Evolutionary conservation across 2,329 filamentous ascomycete genomes (phyloP), one percentile per base, ranked within the genome.

Genomic region (Botrytis deweyae): DNA sequence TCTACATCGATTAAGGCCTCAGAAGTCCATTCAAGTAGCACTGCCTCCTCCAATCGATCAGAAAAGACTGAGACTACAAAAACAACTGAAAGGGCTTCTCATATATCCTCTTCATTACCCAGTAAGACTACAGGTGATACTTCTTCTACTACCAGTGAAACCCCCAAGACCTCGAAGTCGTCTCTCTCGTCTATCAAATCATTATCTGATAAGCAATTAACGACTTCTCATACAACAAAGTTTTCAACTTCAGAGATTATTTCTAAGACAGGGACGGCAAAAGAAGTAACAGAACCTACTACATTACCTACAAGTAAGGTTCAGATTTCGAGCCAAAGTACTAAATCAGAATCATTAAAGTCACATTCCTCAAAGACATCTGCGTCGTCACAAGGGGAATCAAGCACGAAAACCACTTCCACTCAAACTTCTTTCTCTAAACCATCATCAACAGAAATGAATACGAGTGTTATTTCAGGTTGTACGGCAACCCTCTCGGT

Each of bases 401-500:
- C 49, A 44, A 59, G n/a, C 22, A 49, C 63, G 18, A 58, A 42
- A 14, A 6, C 25, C 14, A 29, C 8, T 36, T 29, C 40, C 12
- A n/a, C 62, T 7, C 52, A 36, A 67, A 59, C 49, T n/a, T 72
- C 52, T 33, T 22, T 44, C 25, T 49, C 33, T 29, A 22, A 40
- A 20, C 29, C 49, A 40, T 68, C 70, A 72, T n/a, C 63, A 10
- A 69, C 64, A 7, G 55, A 69, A 22, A 73, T 69, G 64, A 73
- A 73, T 42, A 25, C 40, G 8, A 73, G 71, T 49, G 64, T 69
- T 29, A 61, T 52, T 42, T 46, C 42, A 18, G 71, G 64, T 69
- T 73, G 71, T 44, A 73, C 63, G 18, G 71, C 71, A 69, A 69
- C 71, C 42, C 33, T 69, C 5, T 73, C 64, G 20, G 64, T 69